Base-by-base conservation (phyloP, 2,329 filamentous ascomycete genomes). In the Graphilbum sp. region DNA sequence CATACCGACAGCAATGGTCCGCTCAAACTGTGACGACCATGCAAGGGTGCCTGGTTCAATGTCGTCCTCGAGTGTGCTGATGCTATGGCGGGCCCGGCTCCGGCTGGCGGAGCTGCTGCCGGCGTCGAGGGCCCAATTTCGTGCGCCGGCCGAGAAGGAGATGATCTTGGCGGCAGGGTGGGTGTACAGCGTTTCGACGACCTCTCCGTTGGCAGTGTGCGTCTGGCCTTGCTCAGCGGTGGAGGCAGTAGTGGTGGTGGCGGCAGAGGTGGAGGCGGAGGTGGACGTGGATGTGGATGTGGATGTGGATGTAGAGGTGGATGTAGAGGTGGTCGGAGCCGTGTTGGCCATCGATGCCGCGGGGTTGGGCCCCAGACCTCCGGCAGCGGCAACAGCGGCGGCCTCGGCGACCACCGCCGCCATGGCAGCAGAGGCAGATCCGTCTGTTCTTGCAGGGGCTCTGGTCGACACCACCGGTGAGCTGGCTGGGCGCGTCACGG, bases 1-100 rank as follows among this genome's bases (percentile, higher is more conserved):
- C 69, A 44, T 61, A 82, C 79, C 79, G 43, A 83, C 70, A 41
- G 86, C 85, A 45, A 92, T 76, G 0, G 83, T 88, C 49, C 79
- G 72, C 56, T 93, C 85, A 2, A 80, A 72, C n/a, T 73, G 67
- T 3, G 81, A 81, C 35, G 68, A 69, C 76, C 80, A 88, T 38
- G 79, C 67, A 36, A 90, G 61, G 0, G 75, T 75, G 44, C 79
- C 75, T 19, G 72, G 62, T 40, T 71, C 54, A 41, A 71, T 55
- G 48, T 69, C 52, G 39, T 56, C 45, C 41, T 58, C 45, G 27
- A 32, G 27, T 9, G 27, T 12, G 6, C 25, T 34, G 3, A 31
- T 23, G 32, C 38, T 44, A n/a, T 41, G 43, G 18, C 45, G 41
- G 17, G 21, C 33, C 20, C 45, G 45, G 7, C 30, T 37, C 11